Evolutionary conservation across 1,284 basidiomycete species (phyloP).

Genomic region (Puccinia coronata): DNA sequence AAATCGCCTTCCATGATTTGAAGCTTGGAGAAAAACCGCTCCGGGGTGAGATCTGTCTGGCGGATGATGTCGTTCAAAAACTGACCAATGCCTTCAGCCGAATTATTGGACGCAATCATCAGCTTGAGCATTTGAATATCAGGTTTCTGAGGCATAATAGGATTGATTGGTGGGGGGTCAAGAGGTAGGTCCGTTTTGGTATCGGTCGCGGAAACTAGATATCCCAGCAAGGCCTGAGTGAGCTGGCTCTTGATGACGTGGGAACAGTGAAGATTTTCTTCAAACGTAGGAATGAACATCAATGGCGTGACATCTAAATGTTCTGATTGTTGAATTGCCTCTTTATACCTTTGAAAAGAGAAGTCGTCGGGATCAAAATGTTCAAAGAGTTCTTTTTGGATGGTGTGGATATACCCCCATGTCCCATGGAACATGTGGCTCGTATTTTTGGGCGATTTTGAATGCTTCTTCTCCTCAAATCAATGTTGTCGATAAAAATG

Average conservation of each 20-base stretch:
- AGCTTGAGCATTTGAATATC: constrained; percentile 24
- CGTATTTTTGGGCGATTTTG: not conserved
- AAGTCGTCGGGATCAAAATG: not conserved
- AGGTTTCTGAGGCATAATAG: not conserved
- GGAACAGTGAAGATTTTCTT: too few relatives aligned
- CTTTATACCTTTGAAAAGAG: not conserved
- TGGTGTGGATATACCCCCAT: not conserved
- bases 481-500: not conserved
- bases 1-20: constrained; percentile 19
- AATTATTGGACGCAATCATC: constrained; percentile 30
- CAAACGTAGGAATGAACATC: too few relatives aligned
- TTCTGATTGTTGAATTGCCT: too few relatives aligned
- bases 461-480: not conserved
- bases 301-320: not conserved
- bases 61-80: not conserved
- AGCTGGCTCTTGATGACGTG: not conserved
- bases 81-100: not conserved
- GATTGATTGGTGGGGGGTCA: constrained; percentile 1
- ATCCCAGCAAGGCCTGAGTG: not conserved
- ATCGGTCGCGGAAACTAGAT: not conserved
- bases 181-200: too few relatives aligned
- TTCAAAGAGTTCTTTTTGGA: not conserved
- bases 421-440: constrained; percentile 19
- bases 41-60: not conserved
- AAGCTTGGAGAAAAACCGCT: not conserved